phyloP scores from a whole-genome alignment of 176 grass and related monocot species.

The Cymbopogon citratus region DNA sequence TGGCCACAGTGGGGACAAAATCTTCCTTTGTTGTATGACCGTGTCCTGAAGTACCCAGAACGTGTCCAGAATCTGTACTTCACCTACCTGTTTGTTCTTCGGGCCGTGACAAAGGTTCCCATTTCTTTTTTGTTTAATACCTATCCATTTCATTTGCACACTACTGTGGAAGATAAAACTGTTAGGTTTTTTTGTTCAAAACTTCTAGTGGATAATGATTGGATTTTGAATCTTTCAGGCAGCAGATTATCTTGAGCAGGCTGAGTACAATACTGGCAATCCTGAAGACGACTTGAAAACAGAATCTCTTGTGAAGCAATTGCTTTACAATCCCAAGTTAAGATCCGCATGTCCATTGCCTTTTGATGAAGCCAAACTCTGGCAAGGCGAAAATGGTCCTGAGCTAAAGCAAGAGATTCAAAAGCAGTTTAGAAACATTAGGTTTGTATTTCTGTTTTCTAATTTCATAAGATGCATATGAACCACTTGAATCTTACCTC shows the following conservation, averaged over 20 bases:
- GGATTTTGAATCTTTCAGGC: conserved; percentile 39
- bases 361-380: conserved; percentile 91
- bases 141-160: no score
- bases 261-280: conserved; percentile 85
- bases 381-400: conserved; percentile 85
- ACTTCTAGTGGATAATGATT: no score
- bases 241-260: conserved; percentile 86
- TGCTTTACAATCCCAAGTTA: conserved; percentile 70
- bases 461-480: neutral
- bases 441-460: conserved; percentile 32
- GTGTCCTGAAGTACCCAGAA: no score
- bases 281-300: conserved; percentile 70
- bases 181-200: no score
- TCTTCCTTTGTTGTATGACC: no score
- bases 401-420: conserved; percentile 69
- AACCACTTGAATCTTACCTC: neutral
- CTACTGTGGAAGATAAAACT: no score
- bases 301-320: conserved; percentile 67
- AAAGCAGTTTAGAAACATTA: conserved; percentile 95
- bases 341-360: conserved; percentile 65
- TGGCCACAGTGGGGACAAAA: no score
- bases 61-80: no score
- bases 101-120: no score
- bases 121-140: no score
- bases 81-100: no score